A percentile compares a stretch with the other conserved stretches of the same genome.
phyloP scores from a whole-genome alignment of 164 flowering plant genomes.

The Annona squamosa region DNA sequence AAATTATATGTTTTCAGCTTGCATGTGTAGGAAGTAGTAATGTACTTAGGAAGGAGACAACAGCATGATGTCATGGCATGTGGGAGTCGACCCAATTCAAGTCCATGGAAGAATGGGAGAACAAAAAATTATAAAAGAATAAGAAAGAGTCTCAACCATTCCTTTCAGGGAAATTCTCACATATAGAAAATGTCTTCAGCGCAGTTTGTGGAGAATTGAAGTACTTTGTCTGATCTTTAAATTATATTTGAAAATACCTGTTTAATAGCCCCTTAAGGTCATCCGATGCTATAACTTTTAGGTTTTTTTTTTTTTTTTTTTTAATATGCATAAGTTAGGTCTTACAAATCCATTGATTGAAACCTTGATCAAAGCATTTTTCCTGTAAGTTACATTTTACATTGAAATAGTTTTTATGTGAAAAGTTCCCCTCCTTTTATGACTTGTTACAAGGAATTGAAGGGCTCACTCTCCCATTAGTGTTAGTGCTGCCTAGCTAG shows the following conservation, averaged over 20 bases:
- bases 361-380: too few relatives aligned
- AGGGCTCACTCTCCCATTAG: background rate
- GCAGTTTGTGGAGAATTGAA: too few relatives aligned
- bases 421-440: background rate
- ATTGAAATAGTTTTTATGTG: too few relatives aligned
- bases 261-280: too few relatives aligned
- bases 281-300: too few relatives aligned
- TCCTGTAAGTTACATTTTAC: too few relatives aligned
- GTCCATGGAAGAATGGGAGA: conserved; percentile 4
- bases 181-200: too few relatives aligned
- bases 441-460: background rate
- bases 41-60: background rate
- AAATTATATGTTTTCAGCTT: background rate
- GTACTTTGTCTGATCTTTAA: too few relatives aligned
- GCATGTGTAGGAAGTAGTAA: background rate
- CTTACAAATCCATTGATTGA: too few relatives aligned
- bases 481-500: background rate
- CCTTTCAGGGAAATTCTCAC: conserved; percentile 3
- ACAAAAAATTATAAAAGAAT: conserved; percentile 9
- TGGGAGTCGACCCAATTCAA: conserved; percentile 7
- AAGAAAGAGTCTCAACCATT: conserved; percentile 16
- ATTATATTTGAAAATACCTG: too few relatives aligned
- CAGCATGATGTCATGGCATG: conserved; percentile 6
- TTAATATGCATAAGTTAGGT: too few relatives aligned
- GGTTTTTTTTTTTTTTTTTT: too few relatives aligned